A percentile compares a stretch with the other conserved stretches of the same genome.
Evolutionary conservation across 306 rosid genomes (phyloP).

Genomic region (Corylus americana): DNA sequence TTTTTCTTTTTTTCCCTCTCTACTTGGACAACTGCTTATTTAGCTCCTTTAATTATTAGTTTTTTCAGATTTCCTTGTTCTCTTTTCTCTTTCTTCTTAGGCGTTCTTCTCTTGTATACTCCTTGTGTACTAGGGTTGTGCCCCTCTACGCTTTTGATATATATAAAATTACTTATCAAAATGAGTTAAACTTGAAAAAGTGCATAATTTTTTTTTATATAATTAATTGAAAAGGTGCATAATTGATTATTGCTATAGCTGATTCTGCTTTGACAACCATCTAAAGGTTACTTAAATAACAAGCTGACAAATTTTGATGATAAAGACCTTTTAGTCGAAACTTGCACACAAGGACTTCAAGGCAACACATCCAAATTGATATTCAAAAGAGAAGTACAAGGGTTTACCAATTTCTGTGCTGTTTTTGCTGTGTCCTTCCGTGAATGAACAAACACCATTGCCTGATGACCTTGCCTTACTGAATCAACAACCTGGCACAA

Average conservation of each 20-base stretch:
- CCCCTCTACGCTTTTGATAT: too few relatives aligned
- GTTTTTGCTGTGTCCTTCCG: slow-evolving; percentile 95
- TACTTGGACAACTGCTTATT: too few relatives aligned
- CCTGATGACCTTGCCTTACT: slow-evolving; percentile 86
- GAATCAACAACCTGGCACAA: slow-evolving; percentile 77
- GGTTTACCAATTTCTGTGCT: slow-evolving; percentile 76
- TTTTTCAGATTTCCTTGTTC: too few relatives aligned
- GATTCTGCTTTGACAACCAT: slow-evolving; percentile 1
- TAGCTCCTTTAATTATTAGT: too few relatives aligned
- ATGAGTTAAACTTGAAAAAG: too few relatives aligned
- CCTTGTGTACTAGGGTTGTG: too few relatives aligned
- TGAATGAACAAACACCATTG: slow-evolving; percentile 97
- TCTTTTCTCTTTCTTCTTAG: too few relatives aligned
- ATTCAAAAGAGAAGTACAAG: slow-evolving; percentile 18
- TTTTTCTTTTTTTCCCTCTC: too few relatives aligned
- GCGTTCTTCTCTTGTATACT: too few relatives aligned
- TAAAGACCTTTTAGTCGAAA: slow-evolving; percentile 13
- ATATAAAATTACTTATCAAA: too few relatives aligned
- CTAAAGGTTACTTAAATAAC: background rate
- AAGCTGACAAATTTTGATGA: slow-evolving; percentile 7
- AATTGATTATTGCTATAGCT: background rate
- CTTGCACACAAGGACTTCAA: slow-evolving; percentile 25
- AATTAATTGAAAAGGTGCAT: background rate
- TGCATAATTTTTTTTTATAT: too few relatives aligned
- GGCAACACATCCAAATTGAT: slow-evolving; percentile 15